phyloP scores from a whole-genome alignment of 257 asterid genomes.

The Solanum corneliomulleri region DNA sequence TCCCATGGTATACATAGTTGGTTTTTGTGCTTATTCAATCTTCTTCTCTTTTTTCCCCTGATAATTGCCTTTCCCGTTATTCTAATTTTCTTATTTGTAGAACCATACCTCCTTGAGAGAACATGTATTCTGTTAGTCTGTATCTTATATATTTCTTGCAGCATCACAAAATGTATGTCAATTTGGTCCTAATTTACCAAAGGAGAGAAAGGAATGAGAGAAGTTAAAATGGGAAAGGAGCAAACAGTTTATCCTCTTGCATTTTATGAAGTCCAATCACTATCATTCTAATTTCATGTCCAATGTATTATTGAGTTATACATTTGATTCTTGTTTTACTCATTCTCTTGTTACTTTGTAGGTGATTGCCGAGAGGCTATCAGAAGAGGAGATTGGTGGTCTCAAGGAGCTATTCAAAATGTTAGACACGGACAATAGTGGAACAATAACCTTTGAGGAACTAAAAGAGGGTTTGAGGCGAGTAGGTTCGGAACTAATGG shows the following conservation, averaged over 20 bases:
- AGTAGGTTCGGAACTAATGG: constrained; percentile 93
- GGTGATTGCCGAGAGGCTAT: constrained; percentile 89
- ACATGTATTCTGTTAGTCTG: background rate
- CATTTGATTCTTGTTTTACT: background rate
- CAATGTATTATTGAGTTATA: background rate
- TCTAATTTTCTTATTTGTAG: background rate
- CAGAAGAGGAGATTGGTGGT: constrained; percentile 96
- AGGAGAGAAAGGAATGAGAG: background rate
- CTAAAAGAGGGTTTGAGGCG: constrained; percentile 76
- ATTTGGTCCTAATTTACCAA: background rate
- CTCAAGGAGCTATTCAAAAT: constrained; percentile 78
- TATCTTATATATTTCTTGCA: background rate
- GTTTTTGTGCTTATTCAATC: background rate
- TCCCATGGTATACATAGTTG: background rate
- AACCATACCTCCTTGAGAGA: background rate
- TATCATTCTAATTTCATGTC: background rate
- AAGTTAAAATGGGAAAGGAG: background rate
- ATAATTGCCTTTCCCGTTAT: background rate
- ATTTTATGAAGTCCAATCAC: background rate
- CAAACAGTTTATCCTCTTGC: background rate
- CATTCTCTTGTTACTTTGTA: constrained; percentile 7
- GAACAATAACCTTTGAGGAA: constrained; percentile 88
- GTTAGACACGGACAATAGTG: constrained; percentile 87
- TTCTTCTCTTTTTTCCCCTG: background rate
- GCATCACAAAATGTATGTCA: background rate